Base-by-base conservation (phyloP, 202 grass and related monocot species). In the Alloteropsis angusta region DNA sequence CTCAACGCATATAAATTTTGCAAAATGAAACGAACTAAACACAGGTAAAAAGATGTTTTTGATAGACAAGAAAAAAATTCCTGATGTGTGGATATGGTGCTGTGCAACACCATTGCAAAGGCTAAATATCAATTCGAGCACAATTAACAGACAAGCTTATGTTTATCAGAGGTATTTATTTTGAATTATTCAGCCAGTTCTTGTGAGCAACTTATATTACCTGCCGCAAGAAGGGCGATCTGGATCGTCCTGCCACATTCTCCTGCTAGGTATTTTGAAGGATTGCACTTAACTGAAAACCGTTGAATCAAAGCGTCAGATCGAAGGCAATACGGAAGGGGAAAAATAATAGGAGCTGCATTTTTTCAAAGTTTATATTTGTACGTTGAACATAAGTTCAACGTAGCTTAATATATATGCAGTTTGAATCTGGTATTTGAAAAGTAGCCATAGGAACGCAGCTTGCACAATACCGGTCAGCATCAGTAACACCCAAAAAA, bases 171-270 rank as follows among this genome's bases (percentile, higher is more conserved):
- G 8, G 19, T 22, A 53, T 23, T 21, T 21, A 11, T 64, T 42
- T 19, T 32, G 37, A 22, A 74, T 21, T 38, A 22, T 10, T n/a
- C n/a, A 77, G 6, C 1, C 19, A 39, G 2, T n/a, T 48, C 17
- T 66, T 78, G 22, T 75, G 19, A 75, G 61, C 55, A 78, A 80
- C 2, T 65, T 50, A 21, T 54, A 5, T 64, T 87, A 92, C 90
- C 90, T 79, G 86, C 80, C 78, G 85, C 22, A 0, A 92, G 25
- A 75, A 92, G 41, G 45, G 1, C 54, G 71, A 92, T 47, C 48
- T 69, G 82, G 32, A 67, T 9, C 10, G 9, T 59, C 61, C 21
- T 72, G 11, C 68, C 84, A 75, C 87, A 83, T 35, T 5, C 45
- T 65, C 72, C 61, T 5, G 61, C 70, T 23, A 82, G 32, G 4